Conservation (phyloP, 2,329 filamentous ascomycete species). For the Pseudogymnoascus sp. region DNA sequence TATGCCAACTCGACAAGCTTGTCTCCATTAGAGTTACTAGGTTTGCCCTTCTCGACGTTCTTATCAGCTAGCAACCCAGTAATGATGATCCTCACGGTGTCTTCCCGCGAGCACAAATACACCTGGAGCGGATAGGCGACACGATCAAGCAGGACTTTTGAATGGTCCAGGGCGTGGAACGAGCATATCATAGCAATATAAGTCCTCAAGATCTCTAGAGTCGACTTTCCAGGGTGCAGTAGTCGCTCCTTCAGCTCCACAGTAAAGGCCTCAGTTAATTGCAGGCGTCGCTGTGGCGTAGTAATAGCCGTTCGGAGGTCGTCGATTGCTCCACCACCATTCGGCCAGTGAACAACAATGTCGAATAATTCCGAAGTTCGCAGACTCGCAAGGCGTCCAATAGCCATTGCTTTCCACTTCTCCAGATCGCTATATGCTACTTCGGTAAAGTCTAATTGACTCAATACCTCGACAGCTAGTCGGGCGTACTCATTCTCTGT, state of each 20-base stretch:
- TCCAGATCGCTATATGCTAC: constrained; percentile 50
- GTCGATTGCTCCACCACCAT: constrained; percentile 61
- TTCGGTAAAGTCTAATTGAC: constrained; percentile 26
- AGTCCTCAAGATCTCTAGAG: constrained; percentile 64
- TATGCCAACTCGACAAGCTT: constrained; percentile 59
- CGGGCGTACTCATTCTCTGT: constrained; percentile 58
- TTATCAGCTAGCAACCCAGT: constrained; percentile 60
- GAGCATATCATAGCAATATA: constrained; percentile 74
- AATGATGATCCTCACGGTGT: constrained; percentile 71
- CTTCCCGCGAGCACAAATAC: constrained; percentile 69
- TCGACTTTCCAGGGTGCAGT: constrained; percentile 67
- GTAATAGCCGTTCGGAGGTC: constrained; percentile 66
- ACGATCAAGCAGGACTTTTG: constrained; percentile 67
- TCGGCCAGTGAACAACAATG: constrained; percentile 68
- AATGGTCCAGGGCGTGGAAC: constrained; percentile 67
- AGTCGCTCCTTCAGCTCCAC: constrained; percentile 56
- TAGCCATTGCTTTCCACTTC: constrained; percentile 62
- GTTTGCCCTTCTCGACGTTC: constrained; percentile 33
- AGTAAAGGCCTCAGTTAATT: constrained; percentile 63
- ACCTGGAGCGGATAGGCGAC: constrained; percentile 64
- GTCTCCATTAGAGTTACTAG: constrained; percentile 32
- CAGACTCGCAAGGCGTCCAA: constrained; percentile 58
- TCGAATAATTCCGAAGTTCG: constrained; percentile 69
- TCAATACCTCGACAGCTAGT: constrained; percentile 54
- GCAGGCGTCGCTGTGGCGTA: constrained; percentile 57